Base-by-base conservation (phyloP, 1,284 basidiomycete species). In the Leccinum cinnamomeum region DNA sequence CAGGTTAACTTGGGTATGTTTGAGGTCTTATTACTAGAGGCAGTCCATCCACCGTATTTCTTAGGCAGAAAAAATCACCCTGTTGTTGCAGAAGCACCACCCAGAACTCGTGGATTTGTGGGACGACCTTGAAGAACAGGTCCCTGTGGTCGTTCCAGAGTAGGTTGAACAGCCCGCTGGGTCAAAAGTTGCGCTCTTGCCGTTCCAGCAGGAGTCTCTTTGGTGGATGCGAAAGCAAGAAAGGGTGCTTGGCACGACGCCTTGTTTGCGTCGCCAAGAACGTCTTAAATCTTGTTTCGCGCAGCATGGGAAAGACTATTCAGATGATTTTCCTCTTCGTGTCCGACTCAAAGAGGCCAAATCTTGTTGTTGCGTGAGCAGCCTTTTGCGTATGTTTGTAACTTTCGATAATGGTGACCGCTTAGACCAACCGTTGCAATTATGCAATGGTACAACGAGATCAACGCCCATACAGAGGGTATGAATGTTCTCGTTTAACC, bases 361-460 rank as follows among this genome's bases (percentile, higher is more conserved):
- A 94, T 62, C 84, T 99, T 8, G 94, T 99, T 20, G 84, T 99
- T 37, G 97, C 97, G 85, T 92, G 76, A 65, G 89, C 81, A 11
- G 37, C 28, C 63, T 50, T 48, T 30, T 14, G 35, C 30, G 12
- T 33, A 11, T 60, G 58, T 48, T 53, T 1, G 4, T 46, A 4
- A 33, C 25, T 53, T 33, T 57, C 60, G 51, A 66, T 59, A 20
- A 46, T 58, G 48, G 16, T 57, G 39, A 44, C 33, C 37, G 25
- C 57, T 0, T 61, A 92, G 91, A 20, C 94, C 94, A 2, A 97
- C 95, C 3, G 97, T 98, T 56, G 97, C 97, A 25, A 88, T 99
- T 67, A 96, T 99, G 89, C 97, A 99, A 79, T 99, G 97, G 97
- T 87, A 88, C 68, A 95, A 97, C 75, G 97, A 99, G 76, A 95